Evolutionary conservation across 139 green algal species (phyloP).

Genomic region (Diplosphaera chodatii): DNA sequence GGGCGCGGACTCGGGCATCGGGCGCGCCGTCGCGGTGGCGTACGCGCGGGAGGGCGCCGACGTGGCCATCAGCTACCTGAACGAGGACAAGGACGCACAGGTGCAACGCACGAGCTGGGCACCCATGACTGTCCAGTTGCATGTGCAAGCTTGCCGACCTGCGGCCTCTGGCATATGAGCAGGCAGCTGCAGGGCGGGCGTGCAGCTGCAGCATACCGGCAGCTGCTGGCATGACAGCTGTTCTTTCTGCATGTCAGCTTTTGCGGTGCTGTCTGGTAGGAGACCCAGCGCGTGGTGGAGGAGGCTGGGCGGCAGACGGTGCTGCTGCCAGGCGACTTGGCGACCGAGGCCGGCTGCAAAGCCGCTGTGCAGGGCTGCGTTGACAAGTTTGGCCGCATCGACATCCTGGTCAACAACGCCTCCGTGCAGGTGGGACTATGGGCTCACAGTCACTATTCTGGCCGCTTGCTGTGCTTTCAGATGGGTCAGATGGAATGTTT

Average conservation of each 20-base stretch:
- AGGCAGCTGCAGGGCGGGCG: too few relatives aligned
- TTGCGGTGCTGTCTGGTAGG: background rate
- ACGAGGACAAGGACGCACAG: conserved; percentile 25
- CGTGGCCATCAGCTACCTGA: conserved; percentile 19
- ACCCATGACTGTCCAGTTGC: too few relatives aligned
- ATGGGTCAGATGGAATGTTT: conserved; percentile 37
- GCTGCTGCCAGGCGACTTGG: conserved; percentile 17
- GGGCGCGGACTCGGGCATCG: conserved; percentile 21
- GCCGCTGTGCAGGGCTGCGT: conserved; percentile 1
- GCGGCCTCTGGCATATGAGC: too few relatives aligned
- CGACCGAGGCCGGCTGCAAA: conserved; percentile 15
- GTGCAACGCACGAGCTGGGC: background rate
- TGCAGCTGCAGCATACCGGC: too few relatives aligned
- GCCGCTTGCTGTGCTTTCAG: background rate
- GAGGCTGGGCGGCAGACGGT: conserved; percentile 8
- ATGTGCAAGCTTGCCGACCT: too few relatives aligned
- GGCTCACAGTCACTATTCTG: background rate
- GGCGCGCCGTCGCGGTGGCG: conserved; percentile 11
- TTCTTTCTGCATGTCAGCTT: too few relatives aligned
- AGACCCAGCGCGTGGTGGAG: conserved; percentile 7
- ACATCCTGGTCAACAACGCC: conserved; percentile 31
- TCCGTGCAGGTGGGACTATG: conserved; percentile 3
- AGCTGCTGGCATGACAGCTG: too few relatives aligned
- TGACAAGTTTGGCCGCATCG: conserved; percentile 15
- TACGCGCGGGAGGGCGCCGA: conserved; percentile 22